These are phyloP conservation scores for Trapa incisa DNA, from an alignment of 345 rosid species.

Conservation along the genomic window DNA sequence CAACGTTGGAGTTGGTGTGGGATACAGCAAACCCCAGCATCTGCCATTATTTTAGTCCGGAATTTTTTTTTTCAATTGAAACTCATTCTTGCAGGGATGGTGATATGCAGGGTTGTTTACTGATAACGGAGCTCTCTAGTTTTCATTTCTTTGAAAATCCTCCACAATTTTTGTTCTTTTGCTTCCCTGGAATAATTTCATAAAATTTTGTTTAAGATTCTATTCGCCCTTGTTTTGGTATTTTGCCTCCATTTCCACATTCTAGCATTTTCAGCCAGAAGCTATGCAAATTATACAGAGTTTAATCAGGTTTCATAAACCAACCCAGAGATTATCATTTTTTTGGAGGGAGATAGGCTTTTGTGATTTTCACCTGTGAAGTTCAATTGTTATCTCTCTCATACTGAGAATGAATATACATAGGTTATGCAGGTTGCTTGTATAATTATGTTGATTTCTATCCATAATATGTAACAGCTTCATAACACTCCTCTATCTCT, in stretches of 20 bases:
- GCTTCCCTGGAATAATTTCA: background rate
- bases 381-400: background rate
- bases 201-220: background rate
- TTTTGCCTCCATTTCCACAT: background rate
- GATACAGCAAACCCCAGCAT: slow-evolving; percentile 5
- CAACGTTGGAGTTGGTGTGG: slow-evolving; percentile 15
- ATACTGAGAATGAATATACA: background rate
- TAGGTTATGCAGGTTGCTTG: slow-evolving; percentile 1
- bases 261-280: background rate
- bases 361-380: background rate
- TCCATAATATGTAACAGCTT: background rate
- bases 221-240: background rate
- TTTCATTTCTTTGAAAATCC: background rate
- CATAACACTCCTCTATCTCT: background rate
- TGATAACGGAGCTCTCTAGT: background rate
- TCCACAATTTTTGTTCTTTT: too few species aligned
- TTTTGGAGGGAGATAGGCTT: background rate
- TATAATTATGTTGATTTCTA: background rate
- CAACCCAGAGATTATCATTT: background rate
- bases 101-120: slow-evolving; percentile 4
- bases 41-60: background rate
- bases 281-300: background rate
- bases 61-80: background rate
- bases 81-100: slow-evolving; percentile 12
- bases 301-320: background rate